Evolutionary conservation across 768 basidiomycete species (phyloP), one percentile per base, ranked within the genome.

Genomic region (Pleurotus tuber-regium): DNA sequence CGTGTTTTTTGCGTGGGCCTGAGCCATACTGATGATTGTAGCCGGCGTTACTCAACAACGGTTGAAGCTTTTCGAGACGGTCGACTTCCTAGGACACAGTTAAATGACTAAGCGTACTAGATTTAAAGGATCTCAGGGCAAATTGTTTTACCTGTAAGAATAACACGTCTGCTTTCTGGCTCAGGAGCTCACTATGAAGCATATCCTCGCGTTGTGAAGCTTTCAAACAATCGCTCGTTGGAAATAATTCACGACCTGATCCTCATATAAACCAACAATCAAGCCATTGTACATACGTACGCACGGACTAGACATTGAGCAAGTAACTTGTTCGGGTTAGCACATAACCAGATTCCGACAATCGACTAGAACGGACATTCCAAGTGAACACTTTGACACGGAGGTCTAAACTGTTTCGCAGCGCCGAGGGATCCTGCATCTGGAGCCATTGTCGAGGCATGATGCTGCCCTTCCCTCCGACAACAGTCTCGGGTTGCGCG

Each of bases 211-310:
- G 76, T 63, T 87, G 83, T 18, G 61, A 63, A 41, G 83, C 86
- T 66, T 89, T 92, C 41, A 95, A 71, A 61, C 91, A 93, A 61
- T 89, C 82, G 58, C 89, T 90, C n/a, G 77, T 83, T 1, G 92
- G 91, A 59, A 93, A 92, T 49, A 93, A 71, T 38, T 89, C 83
- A 28, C 91, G 80, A 36, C 90, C 89, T 92, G 56, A 16, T 52
- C 11, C 25, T 26, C 7, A 36, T 50, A 49, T 39, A 29, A 38
- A 44, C 35, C 40, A 19, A 21, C 26, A 30, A 35, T 11, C 39
- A 52, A 24, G 28, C 21, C 9, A 28, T 21, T 25, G 25, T 33
- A 6, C 21, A 48, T 40, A 23, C 49, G 21, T 30, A 82, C 88
- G 70, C 68, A 91, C 91, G 84, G 60, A 92, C 80, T 52, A 93